Percentiles rank a stretch among this genome's conserved stretches.
Evolutionary conservation across 306 rosid species (phyloP).

Genomic region (Rosa persica): DNA sequence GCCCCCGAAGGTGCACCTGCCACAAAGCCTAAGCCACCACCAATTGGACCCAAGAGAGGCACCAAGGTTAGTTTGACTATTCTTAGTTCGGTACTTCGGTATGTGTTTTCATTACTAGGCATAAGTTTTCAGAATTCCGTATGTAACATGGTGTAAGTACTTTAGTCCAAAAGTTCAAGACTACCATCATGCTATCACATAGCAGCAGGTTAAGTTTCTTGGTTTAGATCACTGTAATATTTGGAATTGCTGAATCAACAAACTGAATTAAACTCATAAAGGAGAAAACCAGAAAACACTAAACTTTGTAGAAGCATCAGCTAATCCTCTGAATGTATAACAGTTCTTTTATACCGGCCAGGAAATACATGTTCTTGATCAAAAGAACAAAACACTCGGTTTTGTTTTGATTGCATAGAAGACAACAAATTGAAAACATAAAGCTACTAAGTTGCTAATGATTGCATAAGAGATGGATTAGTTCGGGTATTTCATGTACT

Average conservation of each 20-base stretch:
- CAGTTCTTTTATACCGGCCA: background rate
- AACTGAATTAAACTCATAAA: background rate
- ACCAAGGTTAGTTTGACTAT: constrained; percentile 46
- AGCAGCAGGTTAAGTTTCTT: background rate
- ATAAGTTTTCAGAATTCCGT: background rate
- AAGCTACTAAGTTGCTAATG: background rate
- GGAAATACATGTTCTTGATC: background rate
- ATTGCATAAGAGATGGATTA: background rate
- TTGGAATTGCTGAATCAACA: background rate
- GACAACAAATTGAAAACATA: background rate
- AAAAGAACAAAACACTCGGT: background rate
- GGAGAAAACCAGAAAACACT: background rate
- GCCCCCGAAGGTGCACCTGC: constrained; percentile 23
- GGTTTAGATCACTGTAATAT: background rate
- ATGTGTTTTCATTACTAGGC: background rate
- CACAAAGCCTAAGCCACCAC: constrained; percentile 70
- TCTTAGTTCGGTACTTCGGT: background rate
- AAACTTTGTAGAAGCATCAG: background rate
- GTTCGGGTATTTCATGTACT: background rate
- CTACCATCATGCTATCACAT: background rate
- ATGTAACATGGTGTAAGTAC: background rate
- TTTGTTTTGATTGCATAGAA: background rate
- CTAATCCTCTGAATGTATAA: background rate
- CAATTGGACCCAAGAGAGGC: constrained; percentile 96
- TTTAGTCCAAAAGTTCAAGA: background rate